phyloP scores from a whole-genome alignment of 306 rosid species.

The Cyclanthera cordifolia region DNA sequence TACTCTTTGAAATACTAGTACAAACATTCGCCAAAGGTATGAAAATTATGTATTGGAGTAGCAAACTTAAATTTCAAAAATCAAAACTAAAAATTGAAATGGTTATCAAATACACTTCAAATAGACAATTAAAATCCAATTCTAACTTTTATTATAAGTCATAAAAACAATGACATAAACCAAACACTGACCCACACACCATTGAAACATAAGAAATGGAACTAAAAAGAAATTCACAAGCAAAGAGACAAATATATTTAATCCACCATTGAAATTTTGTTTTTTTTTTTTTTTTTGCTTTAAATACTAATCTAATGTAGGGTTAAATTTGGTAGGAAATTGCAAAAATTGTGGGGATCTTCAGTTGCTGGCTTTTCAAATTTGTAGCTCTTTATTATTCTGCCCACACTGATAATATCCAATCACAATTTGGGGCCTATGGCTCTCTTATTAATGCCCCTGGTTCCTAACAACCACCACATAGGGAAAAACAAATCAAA shows the following conservation, averaged over 20 bases:
- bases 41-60: no score
- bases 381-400: not conserved
- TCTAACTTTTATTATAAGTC: not conserved
- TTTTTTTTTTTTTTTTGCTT: not conserved
- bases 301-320: not conserved
- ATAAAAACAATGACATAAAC: not conserved
- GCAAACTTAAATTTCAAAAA: no score
- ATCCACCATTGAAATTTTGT: not conserved
- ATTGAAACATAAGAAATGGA: not conserved
- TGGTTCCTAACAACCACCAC: constrained; percentile 9
- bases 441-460: not conserved
- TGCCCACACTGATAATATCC: not conserved
- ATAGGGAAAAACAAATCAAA: constrained; percentile 1
- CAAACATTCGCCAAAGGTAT: no score
- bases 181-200: not conserved
- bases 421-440: constrained; percentile 12
- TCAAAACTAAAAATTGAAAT: no score
- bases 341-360: not conserved
- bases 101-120: no score
- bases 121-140: no score
- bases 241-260: not conserved
- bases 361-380: not conserved
- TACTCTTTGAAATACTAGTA: no score
- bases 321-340: not conserved
- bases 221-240: not conserved